A percentile compares a stretch with the other conserved stretches of the same genome.
Conservation (phyloP, 768 basidiomycete species). For the Tephrocybe rancida region DNA sequence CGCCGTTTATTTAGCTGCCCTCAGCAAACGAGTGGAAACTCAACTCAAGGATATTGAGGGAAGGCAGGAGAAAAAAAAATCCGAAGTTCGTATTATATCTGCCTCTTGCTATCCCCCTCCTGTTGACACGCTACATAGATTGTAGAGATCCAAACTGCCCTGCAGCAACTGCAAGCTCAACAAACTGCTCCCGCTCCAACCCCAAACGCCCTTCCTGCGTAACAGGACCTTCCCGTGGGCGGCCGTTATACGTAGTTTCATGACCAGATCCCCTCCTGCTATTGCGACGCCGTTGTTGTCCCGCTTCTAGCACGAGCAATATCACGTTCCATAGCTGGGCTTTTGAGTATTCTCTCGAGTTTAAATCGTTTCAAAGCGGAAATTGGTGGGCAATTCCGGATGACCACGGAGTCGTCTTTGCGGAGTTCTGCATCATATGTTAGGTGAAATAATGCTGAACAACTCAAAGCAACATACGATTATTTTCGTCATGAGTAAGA, state of each 20-base stretch:
- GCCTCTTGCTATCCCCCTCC: slow-evolving; percentile 1
- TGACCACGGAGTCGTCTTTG: slow-evolving; percentile 69
- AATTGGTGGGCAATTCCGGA: slow-evolving; percentile 81
- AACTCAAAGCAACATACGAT: slow-evolving; percentile 48
- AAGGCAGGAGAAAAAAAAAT: slow-evolving; percentile 80
- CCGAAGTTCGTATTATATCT: slow-evolving; percentile 56
- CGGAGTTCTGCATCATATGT: slow-evolving; percentile 50
- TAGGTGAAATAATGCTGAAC: slow-evolving; percentile 1
- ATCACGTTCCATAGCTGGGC: slow-evolving; percentile 67
- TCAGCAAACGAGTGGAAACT: slow-evolving; percentile 72
- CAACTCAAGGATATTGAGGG: slow-evolving; percentile 80
- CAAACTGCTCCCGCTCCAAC: slow-evolving; percentile 21
- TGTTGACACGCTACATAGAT: slow-evolving; percentile 44
- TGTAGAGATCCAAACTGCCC: slow-evolving; percentile 63
- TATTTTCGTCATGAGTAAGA: slow-evolving; percentile 72
- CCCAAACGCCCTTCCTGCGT: slow-evolving; percentile 8
- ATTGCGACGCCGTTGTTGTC: slow-evolving; percentile 3
- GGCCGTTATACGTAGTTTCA: not conserved
- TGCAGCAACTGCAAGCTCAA: slow-evolving; percentile 42
- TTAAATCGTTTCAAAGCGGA: slow-evolving; percentile 80
- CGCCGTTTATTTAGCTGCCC: slow-evolving; percentile 1
- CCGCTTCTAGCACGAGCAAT: slow-evolving; percentile 28
- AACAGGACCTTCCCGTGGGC: not conserved
- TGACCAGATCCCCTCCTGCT: not conserved
- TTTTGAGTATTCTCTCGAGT: slow-evolving; percentile 65